A percentile compares a stretch with the other conserved stretches of the same genome.
phyloP scores from a whole-genome alignment of 768 basidiomycete species.

The Leccinum sublutescens region DNA sequence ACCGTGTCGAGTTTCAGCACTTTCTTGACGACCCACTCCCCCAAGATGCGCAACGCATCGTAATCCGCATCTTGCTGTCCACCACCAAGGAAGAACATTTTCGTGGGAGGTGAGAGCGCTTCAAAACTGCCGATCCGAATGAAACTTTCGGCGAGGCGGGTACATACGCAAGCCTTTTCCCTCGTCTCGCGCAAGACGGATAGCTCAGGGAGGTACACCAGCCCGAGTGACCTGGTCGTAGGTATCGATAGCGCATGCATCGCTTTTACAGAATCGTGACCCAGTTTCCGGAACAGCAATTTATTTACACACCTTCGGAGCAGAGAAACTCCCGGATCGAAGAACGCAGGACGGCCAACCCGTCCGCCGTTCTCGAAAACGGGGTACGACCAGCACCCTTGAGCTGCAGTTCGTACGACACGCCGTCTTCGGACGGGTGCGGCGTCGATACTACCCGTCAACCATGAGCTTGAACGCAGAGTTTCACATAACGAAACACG shows the following conservation, averaged over 20 bases:
- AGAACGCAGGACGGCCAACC: conserved; percentile 91
- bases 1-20: conserved; percentile 51
- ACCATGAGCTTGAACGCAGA: conserved; percentile 6
- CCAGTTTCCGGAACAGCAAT: neutral
- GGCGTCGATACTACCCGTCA: conserved; percentile 66
- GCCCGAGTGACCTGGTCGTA: conserved; percentile 81
- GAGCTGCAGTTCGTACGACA: conserved; percentile 82
- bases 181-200: conserved; percentile 71
- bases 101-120: conserved; percentile 69
- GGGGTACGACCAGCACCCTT: conserved; percentile 95
- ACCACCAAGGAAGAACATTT: conserved; percentile 67
- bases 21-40: conserved; percentile 67
- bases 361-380: conserved; percentile 90
- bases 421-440: conserved; percentile 54
- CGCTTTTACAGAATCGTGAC: conserved; percentile 37
- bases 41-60: conserved; percentile 71
- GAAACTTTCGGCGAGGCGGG: conserved; percentile 86
- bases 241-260: conserved; percentile 83
- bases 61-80: conserved; percentile 74
- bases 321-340: conserved; percentile 93
- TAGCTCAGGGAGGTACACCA: conserved; percentile 71
- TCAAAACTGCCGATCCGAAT: conserved; percentile 91
- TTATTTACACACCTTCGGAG: conserved; percentile 62
- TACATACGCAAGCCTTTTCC: conserved; percentile 72
- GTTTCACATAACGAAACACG: neutral